Percentiles rank a stretch among this genome's conserved stretches.
Conservation (phyloP, 1,284 basidiomycete genomes). For the Ustilago tritici region DNA sequence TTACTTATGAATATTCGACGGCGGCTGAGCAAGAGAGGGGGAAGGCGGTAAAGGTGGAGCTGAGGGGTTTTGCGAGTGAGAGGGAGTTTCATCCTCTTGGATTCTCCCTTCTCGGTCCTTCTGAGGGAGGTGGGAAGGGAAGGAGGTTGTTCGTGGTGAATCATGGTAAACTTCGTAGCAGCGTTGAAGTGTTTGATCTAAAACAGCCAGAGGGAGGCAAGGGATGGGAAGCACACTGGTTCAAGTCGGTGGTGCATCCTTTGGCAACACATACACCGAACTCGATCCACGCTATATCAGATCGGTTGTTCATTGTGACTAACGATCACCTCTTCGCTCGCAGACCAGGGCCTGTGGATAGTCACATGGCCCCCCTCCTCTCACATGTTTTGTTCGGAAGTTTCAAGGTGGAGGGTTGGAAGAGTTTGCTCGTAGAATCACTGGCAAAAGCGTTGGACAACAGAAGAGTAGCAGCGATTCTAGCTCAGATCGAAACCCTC, state of each 20-base stretch:
- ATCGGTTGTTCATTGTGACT: constrained; percentile 76
- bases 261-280: constrained; percentile 73
- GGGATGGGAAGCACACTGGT: constrained; percentile 26
- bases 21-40: background rate
- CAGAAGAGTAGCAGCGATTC: constrained; percentile 20
- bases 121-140: background rate
- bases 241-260: constrained; percentile 24
- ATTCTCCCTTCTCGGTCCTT: constrained; percentile 6
- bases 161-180: constrained; percentile 13
- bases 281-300: constrained; percentile 76
- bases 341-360: constrained; percentile 67
- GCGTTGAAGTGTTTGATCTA: constrained; percentile 40
- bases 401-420: background rate
- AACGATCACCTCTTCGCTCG: constrained; percentile 79
- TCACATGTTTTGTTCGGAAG: background rate
- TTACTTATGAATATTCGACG: constrained; percentile 23
- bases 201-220: background rate
- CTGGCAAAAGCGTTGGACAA: background rate
- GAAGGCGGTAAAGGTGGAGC: constrained; percentile 9
- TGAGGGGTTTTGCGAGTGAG: constrained; percentile 20
- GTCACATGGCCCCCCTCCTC: constrained; percentile 18
- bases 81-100: constrained; percentile 46
- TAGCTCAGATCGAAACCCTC: constrained; percentile 74
- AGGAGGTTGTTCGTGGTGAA: constrained; percentile 33
- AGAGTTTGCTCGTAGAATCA: background rate